Evolutionary conservation across 805 yeast species (phyloP), one percentile per base, ranked within the genome.

Genomic region (Saturnispora bothae): DNA sequence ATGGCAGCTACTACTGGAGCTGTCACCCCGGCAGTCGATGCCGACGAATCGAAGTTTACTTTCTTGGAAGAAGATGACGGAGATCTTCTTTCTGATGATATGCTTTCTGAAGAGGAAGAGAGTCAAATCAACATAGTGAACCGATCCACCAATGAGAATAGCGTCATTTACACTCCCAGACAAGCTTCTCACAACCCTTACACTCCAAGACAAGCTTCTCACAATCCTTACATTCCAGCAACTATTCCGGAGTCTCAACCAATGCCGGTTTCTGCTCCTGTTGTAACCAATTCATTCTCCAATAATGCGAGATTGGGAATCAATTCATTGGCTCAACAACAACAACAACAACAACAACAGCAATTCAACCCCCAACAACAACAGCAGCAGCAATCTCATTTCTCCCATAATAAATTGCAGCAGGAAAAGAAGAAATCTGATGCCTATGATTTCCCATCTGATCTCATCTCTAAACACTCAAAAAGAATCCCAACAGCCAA

Each of bases 381-480:
- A 8, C 25, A 22, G 10, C 10, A 8, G 25, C 25, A 22, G 25
- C 25, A 22, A 10, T 36, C 19, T 26, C 12, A 10, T 26, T 10
- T n/a, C 12, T n/a, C 6, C 3, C 48, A 43, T 28, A 38, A 42
- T 18, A 40, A 44, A 9, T 30, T 52, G 5, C 41, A 45, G 6
- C 34, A 48, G 39, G 61, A 63, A 33, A 76, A 77, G 54, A 69
- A 70, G 48, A 77, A 74, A 52, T 70, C 78, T n/a, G 84, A 79
- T 58, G 85, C 86, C 0, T 81, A 78, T 48, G 92, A 81, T 50
- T 78, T 81, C 49, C 89, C 89, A 1, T 59, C 64, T 16, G 73
- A 66, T 32, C 52, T 81, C 31, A 57, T 78, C 10, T 59, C 68
- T 2, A 63, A 60, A 17, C 63, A 50, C 21, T 43, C 47, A 30